phyloP scores from a whole-genome alignment of 176 grass and related monocot genomes.

The Juncus effusus region DNA sequence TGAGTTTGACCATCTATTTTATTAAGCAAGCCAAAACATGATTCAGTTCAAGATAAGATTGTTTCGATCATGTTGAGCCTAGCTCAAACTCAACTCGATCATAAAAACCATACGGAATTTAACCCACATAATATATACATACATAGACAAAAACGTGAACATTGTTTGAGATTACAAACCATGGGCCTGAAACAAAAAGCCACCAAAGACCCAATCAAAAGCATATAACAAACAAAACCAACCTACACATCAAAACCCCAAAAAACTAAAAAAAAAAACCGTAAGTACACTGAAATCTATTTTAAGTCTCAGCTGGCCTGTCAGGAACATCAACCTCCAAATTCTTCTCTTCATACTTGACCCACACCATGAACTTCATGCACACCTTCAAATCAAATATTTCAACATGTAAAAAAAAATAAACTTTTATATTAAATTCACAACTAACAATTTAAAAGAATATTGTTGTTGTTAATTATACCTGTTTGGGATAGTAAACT shows the following conservation, averaged over 20 bases:
- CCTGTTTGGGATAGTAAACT: conserved; percentile 77
- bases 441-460: neutral
- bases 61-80: too few species aligned
- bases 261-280: neutral
- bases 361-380: conserved; percentile 66
- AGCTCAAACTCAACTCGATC: too few species aligned
- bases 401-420: neutral
- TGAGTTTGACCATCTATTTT: too few species aligned
- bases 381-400: conserved; percentile 39
- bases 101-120: too few species aligned
- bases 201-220: conserved; percentile 8
- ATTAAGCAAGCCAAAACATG: too few species aligned
- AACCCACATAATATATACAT: too few species aligned
- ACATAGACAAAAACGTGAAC: too few species aligned
- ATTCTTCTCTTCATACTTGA: conserved; percentile 80
- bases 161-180: neutral
- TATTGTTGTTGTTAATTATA: neutral
- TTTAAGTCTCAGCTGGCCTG: conserved; percentile 25
- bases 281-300: neutral
- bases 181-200: conserved; percentile 3
- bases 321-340: conserved; percentile 43
- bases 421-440: neutral
- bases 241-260: neutral
- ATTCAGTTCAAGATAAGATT: too few species aligned
- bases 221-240: conserved; percentile 1